Percentiles rank a stretch among this genome's conserved stretches.
Evolutionary conservation across 768 basidiomycete species (phyloP).

Genomic region (Mycena vitilis): DNA sequence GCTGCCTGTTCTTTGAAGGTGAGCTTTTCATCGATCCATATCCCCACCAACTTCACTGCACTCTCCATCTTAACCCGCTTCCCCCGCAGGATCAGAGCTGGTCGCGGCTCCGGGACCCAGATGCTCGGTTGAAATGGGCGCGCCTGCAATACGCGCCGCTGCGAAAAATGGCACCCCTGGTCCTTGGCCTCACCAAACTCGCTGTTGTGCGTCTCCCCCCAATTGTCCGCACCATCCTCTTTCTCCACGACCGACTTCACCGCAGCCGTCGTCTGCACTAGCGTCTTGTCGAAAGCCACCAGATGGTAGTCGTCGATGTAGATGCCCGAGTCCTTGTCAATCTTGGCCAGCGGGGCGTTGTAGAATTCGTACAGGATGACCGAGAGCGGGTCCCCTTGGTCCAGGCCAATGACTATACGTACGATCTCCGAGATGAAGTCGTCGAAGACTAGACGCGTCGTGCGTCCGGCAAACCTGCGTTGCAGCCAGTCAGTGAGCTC

Average conservation of each 20-base stretch:
- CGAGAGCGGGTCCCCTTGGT: not conserved
- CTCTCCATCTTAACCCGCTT: not conserved
- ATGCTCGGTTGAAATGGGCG: not conserved
- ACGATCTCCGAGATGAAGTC: not conserved
- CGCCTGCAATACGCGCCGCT: not conserved
- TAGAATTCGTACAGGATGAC: not conserved
- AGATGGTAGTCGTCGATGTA: not conserved
- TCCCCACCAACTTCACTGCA: constrained; percentile 8
- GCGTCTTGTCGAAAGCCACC: not conserved
- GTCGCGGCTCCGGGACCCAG: not conserved
- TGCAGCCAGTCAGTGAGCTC: not conserved
- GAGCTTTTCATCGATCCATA: constrained; percentile 1
- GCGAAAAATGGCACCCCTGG: not conserved
- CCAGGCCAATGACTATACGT: not conserved
- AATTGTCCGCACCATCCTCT: not conserved
- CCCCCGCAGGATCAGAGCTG: not conserved
- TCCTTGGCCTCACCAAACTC: not conserved
- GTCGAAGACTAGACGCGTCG: not conserved
- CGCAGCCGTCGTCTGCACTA: not conserved
- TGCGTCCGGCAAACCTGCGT: not conserved
- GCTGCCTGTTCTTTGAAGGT: constrained; percentile 6
- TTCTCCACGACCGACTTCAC: not conserved
- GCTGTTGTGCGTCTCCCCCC: not conserved
- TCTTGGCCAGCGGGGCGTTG: not conserved
- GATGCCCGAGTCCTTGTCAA: not conserved